Evolutionary conservation across 345 rosid species (phyloP).

Genomic region (Litchi chinensis): DNA sequence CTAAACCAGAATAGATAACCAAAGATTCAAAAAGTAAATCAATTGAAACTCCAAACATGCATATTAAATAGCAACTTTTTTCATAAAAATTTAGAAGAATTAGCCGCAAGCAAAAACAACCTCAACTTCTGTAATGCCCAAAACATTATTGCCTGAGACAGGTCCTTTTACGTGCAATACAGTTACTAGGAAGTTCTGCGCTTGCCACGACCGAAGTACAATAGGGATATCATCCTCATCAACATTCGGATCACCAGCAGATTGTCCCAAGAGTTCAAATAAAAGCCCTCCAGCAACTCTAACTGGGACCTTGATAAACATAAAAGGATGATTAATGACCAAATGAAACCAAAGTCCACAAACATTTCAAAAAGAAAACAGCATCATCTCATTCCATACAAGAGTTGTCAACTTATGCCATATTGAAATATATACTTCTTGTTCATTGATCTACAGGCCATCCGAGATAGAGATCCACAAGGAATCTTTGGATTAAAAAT

Average conservation of each 20-base stretch:
- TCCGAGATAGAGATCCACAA: not conserved
- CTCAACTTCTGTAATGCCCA: slow-evolving; percentile 95
- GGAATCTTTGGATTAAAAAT: not conserved
- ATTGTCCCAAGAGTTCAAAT: slow-evolving; percentile 97
- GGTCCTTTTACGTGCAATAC: slow-evolving; percentile 76
- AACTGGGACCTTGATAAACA: slow-evolving; percentile 71
- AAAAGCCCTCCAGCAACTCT: slow-evolving; percentile 97
- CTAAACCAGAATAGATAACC: slow-evolving; percentile 36
- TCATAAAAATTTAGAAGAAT: slow-evolving; percentile 5
- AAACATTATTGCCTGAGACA: slow-evolving; percentile 53
- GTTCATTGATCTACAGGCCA: not conserved
- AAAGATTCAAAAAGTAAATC: slow-evolving; percentile 15
- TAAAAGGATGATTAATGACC: slow-evolving; percentile 8
- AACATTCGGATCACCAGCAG: slow-evolving; percentile 86
- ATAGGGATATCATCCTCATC: slow-evolving; percentile 94
- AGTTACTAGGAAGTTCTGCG: slow-evolving; percentile 85
- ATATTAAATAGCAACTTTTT: not conserved
- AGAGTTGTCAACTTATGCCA: not conserved
- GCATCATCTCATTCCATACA: not conserved
- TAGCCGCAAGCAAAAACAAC: slow-evolving; percentile 41
- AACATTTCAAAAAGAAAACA: not conserved
- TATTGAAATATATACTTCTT: slow-evolving; percentile 1
- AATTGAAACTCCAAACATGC: not conserved
- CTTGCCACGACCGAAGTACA: slow-evolving; percentile 97
- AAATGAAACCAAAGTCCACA: slow-evolving; percentile 17